These are phyloP conservation scores for Apiotrichum akiyoshidainum DNA, from an alignment of 1,284 basidiomycete genomes.

Conservation along the genomic window DNA sequence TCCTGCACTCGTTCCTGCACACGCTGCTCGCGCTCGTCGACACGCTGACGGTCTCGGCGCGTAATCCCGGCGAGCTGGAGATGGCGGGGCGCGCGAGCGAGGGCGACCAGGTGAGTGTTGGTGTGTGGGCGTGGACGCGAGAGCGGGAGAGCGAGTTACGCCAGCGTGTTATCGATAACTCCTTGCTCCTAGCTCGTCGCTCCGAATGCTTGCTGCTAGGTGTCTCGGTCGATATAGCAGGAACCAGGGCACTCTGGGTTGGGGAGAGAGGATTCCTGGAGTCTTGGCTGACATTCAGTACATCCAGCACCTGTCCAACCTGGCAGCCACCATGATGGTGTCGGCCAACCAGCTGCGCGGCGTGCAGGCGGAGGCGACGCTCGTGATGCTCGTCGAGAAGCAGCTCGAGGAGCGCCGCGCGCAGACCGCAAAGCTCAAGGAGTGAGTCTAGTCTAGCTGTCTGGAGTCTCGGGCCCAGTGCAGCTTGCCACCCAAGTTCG, in stretches of 20 bases:
- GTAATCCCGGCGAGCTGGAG: slow-evolving; percentile 39
- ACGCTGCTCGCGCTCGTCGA: slow-evolving; percentile 43
- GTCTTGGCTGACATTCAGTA: slow-evolving; percentile 29
- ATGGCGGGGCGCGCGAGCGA: slow-evolving; percentile 36
- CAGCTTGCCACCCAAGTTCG: too few relatives aligned
- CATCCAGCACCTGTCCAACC: slow-evolving; percentile 45
- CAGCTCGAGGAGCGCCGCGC: slow-evolving; percentile 34
- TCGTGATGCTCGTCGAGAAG: slow-evolving; percentile 47
- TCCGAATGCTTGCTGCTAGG: too few relatives aligned
- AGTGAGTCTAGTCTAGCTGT: slow-evolving; percentile 23
- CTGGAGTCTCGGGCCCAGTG: background rate
- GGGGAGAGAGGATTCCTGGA: too few relatives aligned
- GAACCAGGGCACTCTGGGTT: too few relatives aligned
- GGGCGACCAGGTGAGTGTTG: slow-evolving; percentile 47
- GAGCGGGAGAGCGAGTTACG: too few relatives aligned
- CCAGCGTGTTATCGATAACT: too few relatives aligned
- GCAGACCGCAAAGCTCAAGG: slow-evolving; percentile 33
- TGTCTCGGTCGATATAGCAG: too few relatives aligned
- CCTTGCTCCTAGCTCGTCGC: too few relatives aligned
- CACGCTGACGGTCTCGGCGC: slow-evolving; percentile 36
- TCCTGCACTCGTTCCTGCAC: slow-evolving; percentile 45
- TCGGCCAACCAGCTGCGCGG: slow-evolving; percentile 41
- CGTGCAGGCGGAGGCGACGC: slow-evolving; percentile 44
- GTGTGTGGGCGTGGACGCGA: too few relatives aligned
- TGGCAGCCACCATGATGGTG: slow-evolving; percentile 47